Evolutionary conservation across 345 rosid species (phyloP).

Genomic region (Carallia brachiata): DNA sequence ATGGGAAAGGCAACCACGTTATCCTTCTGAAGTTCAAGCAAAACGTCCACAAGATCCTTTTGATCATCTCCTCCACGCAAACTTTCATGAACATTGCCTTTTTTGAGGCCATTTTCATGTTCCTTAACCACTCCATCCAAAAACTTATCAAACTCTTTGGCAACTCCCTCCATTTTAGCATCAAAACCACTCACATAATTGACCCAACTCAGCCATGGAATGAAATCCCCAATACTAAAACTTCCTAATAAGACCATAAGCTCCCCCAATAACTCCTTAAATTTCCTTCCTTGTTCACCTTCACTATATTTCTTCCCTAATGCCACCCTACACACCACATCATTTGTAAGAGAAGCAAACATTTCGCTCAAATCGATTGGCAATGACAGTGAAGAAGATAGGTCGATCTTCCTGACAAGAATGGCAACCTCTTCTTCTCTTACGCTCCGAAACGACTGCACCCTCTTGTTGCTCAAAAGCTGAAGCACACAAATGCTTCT

Average conservation of each 20-base stretch:
- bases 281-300: slow-evolving; percentile 28
- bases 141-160: slow-evolving; percentile 27
- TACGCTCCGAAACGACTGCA: slow-evolving; percentile 32
- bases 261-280: slow-evolving; percentile 26
- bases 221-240: slow-evolving; percentile 40
- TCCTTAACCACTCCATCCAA: slow-evolving; percentile 25
- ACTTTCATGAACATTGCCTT: not conserved
- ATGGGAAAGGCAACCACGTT: slow-evolving; percentile 8
- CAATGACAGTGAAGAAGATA: slow-evolving; percentile 9
- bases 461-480: slow-evolving; percentile 51
- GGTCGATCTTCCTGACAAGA: slow-evolving; percentile 27
- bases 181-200: slow-evolving; percentile 28
- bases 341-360: slow-evolving; percentile 27
- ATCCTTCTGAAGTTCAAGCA: slow-evolving; percentile 26
- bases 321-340: slow-evolving; percentile 45
- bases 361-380: slow-evolving; percentile 40
- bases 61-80: not conserved
- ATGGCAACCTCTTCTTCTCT: slow-evolving; percentile 45
- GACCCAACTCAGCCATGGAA: slow-evolving; percentile 58
- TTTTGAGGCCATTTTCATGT: not conserved
- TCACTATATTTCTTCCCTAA: slow-evolving; percentile 50
- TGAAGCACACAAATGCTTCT: slow-evolving; percentile 46
- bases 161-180: slow-evolving; percentile 21
- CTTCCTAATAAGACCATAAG: slow-evolving; percentile 33
- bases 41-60: slow-evolving; percentile 31